A percentile compares a stretch with the other conserved stretches of the same genome.
phyloP scores from a whole-genome alignment of 1,284 basidiomycete species.

The Heliocybe sulcata region DNA sequence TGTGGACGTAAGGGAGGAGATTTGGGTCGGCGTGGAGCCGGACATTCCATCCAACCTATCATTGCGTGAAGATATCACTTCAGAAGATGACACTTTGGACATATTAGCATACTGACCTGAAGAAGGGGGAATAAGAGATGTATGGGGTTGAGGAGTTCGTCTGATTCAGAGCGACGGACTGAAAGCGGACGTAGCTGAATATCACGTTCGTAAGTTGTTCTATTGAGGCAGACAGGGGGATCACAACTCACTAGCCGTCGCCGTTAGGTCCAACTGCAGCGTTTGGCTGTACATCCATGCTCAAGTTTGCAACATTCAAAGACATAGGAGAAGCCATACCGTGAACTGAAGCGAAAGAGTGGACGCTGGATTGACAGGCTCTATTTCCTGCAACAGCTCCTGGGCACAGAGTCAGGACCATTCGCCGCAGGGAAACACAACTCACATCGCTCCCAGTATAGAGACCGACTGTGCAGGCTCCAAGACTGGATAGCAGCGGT shows the following conservation, averaged over 20 bases:
- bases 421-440: constrained; percentile 6
- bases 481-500: constrained; percentile 43
- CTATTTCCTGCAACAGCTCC: constrained; percentile 45
- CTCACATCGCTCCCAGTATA: constrained; percentile 47
- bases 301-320: background rate
- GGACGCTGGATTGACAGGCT: constrained; percentile 28
- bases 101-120: constrained; percentile 28
- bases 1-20: constrained; percentile 38
- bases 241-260: constrained; percentile 37
- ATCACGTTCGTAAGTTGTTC: constrained; percentile 2
- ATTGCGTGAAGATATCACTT: constrained; percentile 5
- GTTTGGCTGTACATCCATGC: constrained; percentile 19
- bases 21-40: constrained; percentile 43
- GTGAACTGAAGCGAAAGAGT: constrained; percentile 28
- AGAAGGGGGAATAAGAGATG: constrained; percentile 44
- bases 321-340: constrained; percentile 16
- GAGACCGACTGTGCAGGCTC: constrained; percentile 41
- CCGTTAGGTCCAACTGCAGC: constrained; percentile 45
- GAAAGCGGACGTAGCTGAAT: constrained; percentile 55
- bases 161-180: constrained; percentile 25
- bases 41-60: constrained; percentile 48
- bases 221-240: background rate
- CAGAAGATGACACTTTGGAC: background rate
- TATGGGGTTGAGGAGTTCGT: constrained; percentile 29
- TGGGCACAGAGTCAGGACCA: constrained; percentile 13